Evolutionary conservation across 495 filamentous ascomycete species (phyloP).

Genomic region (Lasiosphaeriaceae sp.): DNA sequence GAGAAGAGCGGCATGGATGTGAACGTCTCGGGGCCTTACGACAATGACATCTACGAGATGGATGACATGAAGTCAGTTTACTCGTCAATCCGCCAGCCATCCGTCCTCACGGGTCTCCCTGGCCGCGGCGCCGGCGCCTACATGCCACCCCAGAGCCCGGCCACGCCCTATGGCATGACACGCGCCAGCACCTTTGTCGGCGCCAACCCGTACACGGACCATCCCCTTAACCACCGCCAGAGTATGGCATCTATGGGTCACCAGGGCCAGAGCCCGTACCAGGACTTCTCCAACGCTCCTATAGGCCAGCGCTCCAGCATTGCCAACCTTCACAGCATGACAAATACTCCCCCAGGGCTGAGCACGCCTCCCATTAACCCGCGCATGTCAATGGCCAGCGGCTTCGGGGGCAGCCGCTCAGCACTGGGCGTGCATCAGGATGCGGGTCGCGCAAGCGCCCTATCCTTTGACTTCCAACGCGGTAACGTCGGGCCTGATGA

Average conservation of each 20-base stretch:
- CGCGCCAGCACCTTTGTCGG: constrained; percentile 34
- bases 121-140: constrained; percentile 56
- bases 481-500: constrained; percentile 64
- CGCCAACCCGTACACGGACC: constrained; percentile 36
- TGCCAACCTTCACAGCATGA: constrained; percentile 30
- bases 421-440: constrained; percentile 34
- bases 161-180: constrained; percentile 54
- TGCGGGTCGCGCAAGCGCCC: constrained; percentile 49
- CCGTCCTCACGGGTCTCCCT: constrained; percentile 84
- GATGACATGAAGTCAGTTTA: constrained; percentile 97
- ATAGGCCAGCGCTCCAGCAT: constrained; percentile 20
- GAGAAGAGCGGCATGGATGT: constrained; percentile 58
- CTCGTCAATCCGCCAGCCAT: constrained; percentile 90
- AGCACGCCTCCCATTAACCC: constrained; percentile 32
- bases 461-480: constrained; percentile 72
- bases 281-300: constrained; percentile 27
- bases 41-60: constrained; percentile 83
- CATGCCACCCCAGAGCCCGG: constrained; percentile 78
- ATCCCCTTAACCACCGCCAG: constrained; percentile 41
- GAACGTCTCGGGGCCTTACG: constrained; percentile 49
- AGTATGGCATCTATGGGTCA: constrained; percentile 49
- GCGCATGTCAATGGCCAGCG: constrained; percentile 34
- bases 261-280: constrained; percentile 46
- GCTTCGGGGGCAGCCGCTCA: constrained; percentile 33
- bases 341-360: constrained; percentile 38